Evolutionary conservation across 306 rosid genomes (phyloP).

Genomic region (Vigna reflexopilosa): DNA sequence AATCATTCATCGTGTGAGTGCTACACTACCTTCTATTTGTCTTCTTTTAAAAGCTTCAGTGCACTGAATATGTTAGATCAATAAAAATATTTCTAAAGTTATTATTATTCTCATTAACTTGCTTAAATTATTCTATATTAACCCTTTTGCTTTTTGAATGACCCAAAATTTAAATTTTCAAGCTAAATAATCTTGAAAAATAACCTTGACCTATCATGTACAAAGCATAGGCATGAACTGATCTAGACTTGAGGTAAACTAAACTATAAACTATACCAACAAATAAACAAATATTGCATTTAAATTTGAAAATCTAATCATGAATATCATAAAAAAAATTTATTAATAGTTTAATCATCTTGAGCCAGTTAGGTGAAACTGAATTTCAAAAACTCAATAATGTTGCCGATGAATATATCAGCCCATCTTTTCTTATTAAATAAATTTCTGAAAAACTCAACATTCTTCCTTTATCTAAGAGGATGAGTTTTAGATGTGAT

Average conservation of each 20-base stretch:
- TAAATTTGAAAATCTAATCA: background rate
- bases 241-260: background rate
- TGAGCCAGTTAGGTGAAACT: conserved; percentile 37
- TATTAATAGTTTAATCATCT: background rate
- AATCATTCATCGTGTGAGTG: background rate
- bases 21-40: background rate
- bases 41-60: background rate
- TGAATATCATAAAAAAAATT: background rate
- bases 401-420: conserved; percentile 34
- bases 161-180: background rate
- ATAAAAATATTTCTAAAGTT: background rate
- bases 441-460: background rate
- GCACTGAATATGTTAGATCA: background rate
- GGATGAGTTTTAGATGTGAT: conserved; percentile 10
- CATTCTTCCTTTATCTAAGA: background rate
- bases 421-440: conserved; percentile 26
- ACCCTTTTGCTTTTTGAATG: background rate
- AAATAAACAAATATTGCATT: background rate
- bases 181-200: background rate
- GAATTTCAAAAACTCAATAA: conserved; percentile 38
- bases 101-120: too few species aligned
- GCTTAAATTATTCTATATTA: too few species aligned
- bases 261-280: background rate
- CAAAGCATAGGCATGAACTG: background rate
- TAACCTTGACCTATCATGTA: background rate